These are phyloP conservation scores for Aspergillus sp. DNA, from an alignment of 2,329 filamentous ascomycete species.

Conservation along the genomic window DNA sequence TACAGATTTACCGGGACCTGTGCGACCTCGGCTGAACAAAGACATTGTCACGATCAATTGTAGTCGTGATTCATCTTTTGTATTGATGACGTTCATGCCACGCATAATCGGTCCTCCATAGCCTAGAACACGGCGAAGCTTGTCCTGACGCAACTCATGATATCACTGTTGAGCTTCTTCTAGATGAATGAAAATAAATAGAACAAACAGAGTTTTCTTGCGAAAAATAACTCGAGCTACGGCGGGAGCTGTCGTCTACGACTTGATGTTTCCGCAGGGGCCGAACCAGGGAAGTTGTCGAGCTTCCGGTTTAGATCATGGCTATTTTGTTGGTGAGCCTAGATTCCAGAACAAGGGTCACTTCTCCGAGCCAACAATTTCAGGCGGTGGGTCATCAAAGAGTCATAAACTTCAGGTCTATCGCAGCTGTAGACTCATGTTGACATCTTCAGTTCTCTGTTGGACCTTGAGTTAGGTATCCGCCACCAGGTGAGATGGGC, in stretches of 20 bases:
- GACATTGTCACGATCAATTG: slow-evolving; percentile 4
- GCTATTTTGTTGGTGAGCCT: slow-evolving; percentile 14
- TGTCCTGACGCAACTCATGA: slow-evolving; percentile 19
- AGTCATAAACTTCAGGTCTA: not conserved
- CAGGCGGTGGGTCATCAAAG: slow-evolving; percentile 14
- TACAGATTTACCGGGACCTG: not conserved
- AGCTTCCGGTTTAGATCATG: slow-evolving; percentile 4
- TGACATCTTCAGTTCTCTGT: too few species aligned
- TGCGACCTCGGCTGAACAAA: slow-evolving; percentile 1
- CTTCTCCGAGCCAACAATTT: slow-evolving; percentile 18
- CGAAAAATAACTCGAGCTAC: not conserved
- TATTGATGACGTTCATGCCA: slow-evolving; percentile 10
- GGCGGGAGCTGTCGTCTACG: too few species aligned
- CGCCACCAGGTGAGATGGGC: too few species aligned
- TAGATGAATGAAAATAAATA: not conserved
- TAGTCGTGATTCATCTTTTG: slow-evolving; percentile 2
- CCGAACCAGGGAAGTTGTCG: not conserved
- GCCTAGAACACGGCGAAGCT: slow-evolving; percentile 7
- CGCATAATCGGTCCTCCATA: not conserved
- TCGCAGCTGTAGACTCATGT: too few species aligned
- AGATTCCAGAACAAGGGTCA: slow-evolving; percentile 19
- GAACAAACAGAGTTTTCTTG: not conserved
- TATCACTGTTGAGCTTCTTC: slow-evolving; percentile 12
- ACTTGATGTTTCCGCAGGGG: too few species aligned
- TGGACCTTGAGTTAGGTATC: too few species aligned